phyloP scores from a whole-genome alignment of 1,284 basidiomycete species.

The Coniferiporia weirii region DNA sequence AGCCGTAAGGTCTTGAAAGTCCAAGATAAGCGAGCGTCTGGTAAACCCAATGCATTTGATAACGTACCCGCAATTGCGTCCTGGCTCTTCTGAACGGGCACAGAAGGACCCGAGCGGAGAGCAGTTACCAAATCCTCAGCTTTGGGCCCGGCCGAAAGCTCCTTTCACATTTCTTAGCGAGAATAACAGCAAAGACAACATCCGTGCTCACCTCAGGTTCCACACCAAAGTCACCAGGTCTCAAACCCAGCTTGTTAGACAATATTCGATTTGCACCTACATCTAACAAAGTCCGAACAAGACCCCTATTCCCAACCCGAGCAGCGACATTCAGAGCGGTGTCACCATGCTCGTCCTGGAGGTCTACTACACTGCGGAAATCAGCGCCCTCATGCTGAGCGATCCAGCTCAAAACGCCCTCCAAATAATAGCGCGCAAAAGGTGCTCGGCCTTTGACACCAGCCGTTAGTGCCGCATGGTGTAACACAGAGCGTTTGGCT shows the following conservation, averaged over 20 bases:
- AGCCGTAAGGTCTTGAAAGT: constrained; percentile 67
- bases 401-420: constrained; percentile 83
- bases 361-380: constrained; percentile 79
- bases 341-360: constrained; percentile 95
- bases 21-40: not conserved
- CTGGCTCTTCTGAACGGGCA: constrained; percentile 81
- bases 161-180: constrained; percentile 34
- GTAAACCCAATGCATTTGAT: not conserved
- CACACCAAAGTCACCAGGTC: constrained; percentile 91
- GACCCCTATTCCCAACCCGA: constrained; percentile 83
- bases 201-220: constrained; percentile 70
- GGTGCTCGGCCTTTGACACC: constrained; percentile 85
- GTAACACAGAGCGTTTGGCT: constrained; percentile 85
- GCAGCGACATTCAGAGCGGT: constrained; percentile 95
- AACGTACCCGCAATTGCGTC: constrained; percentile 79
- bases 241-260: constrained; percentile 91
- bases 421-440: constrained; percentile 88
- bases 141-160: constrained; percentile 60
- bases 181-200: constrained; percentile 1
- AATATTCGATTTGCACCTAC: constrained; percentile 89
- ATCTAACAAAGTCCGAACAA: constrained; percentile 87
- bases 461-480: constrained; percentile 90
- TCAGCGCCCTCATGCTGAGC: constrained; percentile 66
- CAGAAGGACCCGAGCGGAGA: constrained; percentile 62
- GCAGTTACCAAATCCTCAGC: constrained; percentile 73